Conservation (phyloP, 1,284 basidiomycete species). For the Puccinia hordei region DNA sequence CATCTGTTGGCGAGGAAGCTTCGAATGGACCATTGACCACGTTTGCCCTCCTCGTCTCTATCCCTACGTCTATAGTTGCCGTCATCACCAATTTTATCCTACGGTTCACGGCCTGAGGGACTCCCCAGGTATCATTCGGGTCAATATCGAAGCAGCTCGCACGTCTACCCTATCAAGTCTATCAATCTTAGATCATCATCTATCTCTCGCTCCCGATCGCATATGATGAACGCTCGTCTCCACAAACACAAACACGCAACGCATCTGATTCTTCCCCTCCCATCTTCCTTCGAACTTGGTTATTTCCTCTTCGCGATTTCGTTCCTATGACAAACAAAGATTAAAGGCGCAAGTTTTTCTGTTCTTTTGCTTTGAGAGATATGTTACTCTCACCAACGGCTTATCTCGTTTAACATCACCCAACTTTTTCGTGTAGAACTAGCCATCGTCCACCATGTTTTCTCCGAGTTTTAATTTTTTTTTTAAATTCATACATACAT, state of each 20-base stretch:
- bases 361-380: neutral
- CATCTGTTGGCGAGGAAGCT: neutral
- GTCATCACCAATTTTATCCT: conserved; percentile 47
- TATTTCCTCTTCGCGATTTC: neutral
- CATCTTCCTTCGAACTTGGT: neutral
- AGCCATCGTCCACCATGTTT: neutral
- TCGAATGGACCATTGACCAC: neutral
- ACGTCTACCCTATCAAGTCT: neutral
- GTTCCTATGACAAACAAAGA: neutral
- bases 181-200: neutral
- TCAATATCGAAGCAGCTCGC: neutral
- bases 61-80: conserved; percentile 24
- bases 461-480: no score
- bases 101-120: conserved; percentile 24
- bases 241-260: neutral
- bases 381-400: neutral
- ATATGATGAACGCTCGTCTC: neutral
- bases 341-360: neutral
- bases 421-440: neutral
- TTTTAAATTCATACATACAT: no score
- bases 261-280: neutral
- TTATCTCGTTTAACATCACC: no score
- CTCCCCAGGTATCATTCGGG: no score
- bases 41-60: neutral
- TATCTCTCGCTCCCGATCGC: neutral